Evolutionary conservation across 139 green algal species (phyloP).

Genomic region (Diplosphaera chodatii): DNA sequence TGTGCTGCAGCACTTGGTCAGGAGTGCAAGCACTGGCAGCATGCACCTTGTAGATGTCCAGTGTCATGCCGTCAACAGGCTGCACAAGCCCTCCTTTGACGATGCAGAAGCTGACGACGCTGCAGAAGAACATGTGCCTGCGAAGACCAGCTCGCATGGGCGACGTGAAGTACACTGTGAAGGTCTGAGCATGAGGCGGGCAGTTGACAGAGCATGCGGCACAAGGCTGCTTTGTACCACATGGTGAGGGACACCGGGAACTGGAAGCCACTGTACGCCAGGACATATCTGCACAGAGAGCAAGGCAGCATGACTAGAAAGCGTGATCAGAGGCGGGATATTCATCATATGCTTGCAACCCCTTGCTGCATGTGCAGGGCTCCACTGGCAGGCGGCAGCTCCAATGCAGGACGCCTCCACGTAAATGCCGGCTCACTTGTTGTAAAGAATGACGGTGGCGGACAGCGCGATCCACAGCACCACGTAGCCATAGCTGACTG

Average conservation of each 20-base stretch:
- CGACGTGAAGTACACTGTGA: not conserved
- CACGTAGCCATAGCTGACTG: constrained; percentile 57
- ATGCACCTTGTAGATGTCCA: constrained; percentile 13
- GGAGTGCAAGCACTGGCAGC: not conserved
- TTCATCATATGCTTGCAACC: too few relatives aligned
- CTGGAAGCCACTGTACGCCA: constrained; percentile 46
- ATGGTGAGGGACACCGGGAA: constrained; percentile 47
- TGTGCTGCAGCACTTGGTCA: too few relatives aligned
- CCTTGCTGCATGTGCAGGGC: too few relatives aligned
- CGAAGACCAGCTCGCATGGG: not conserved
- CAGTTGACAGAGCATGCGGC: too few relatives aligned
- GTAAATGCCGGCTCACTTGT: too few relatives aligned
- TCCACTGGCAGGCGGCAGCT: too few relatives aligned
- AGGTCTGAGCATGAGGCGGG: too few relatives aligned
- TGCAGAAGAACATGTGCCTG: constrained; percentile 86
- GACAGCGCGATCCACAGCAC: constrained; percentile 74
- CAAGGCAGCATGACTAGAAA: not conserved
- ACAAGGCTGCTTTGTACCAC: too few relatives aligned
- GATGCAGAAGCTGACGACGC: constrained; percentile 6
- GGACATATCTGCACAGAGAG: constrained; percentile 35
- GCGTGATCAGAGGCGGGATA: too few relatives aligned
- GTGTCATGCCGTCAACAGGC: constrained; percentile 9
- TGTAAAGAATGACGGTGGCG: constrained; percentile 85
- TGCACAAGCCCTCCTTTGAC: not conserved
- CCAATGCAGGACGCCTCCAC: too few relatives aligned